Conservation (phyloP, 1,284 basidiomycete genomes). For the Afroboletus lepidellus region DNA sequence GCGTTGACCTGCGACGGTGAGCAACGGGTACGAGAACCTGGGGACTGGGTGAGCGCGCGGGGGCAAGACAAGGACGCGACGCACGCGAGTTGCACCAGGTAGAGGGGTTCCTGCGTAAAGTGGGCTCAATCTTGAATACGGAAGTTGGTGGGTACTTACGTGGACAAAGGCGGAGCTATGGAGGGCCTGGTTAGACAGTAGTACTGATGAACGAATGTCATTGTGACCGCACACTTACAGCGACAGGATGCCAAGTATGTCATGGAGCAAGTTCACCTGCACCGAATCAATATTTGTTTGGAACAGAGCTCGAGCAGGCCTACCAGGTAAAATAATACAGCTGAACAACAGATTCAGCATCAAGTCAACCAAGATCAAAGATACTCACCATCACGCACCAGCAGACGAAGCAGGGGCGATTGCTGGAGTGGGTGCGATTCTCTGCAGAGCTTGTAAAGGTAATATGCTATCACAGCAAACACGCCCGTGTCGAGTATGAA, state of each 20-base stretch:
- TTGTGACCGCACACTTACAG: neutral
- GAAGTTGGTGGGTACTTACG: neutral
- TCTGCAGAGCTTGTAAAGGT: neutral
- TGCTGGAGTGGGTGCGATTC: neutral
- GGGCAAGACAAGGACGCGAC: neutral
- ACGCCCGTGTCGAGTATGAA: constrained; percentile 1
- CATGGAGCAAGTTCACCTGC: neutral
- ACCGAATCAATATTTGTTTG: neutral
- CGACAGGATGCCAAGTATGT: neutral
- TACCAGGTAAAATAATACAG: constrained; percentile 7
- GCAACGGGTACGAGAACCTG: constrained; percentile 3
- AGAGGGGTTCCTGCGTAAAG: neutral
- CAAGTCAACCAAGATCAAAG: neutral
- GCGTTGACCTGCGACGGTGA: constrained; percentile 7
- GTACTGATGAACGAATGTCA: neutral
- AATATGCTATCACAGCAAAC: constrained; percentile 1
- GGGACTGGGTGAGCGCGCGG: neutral
- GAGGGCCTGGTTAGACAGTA: neutral
- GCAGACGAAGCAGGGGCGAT: constrained; percentile 9
- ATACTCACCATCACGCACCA: constrained; percentile 7
- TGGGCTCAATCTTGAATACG: neutral
- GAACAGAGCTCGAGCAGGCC: neutral
- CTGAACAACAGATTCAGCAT: neutral
- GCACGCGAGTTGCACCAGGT: neutral
- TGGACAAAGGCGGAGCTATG: neutral